A percentile compares a stretch with the other conserved stretches of the same genome.
phyloP scores from a whole-genome alignment of 1,139 yeast species.

The Blastobotrys raffinosifermentans region DNA sequence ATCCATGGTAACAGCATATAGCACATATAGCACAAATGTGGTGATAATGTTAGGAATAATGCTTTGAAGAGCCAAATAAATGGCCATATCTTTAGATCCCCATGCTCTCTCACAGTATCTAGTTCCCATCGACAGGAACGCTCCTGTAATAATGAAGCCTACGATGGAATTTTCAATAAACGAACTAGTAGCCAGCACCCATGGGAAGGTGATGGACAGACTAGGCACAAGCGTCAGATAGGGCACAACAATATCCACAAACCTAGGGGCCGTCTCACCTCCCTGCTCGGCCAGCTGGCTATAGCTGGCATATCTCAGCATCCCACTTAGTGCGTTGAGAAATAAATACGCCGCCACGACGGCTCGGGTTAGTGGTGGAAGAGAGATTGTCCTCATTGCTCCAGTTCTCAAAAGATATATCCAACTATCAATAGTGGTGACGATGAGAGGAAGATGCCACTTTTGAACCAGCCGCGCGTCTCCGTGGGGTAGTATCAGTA shows the following conservation, averaged over 20 bases:
- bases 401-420: too few species aligned
- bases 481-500: too few species aligned
- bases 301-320: background rate
- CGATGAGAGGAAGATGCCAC: too few species aligned
- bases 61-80: slow-evolving; percentile 54
- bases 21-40: slow-evolving; percentile 6
- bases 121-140: slow-evolving; percentile 50
- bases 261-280: slow-evolving; percentile 5
- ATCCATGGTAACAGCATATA: slow-evolving; percentile 11
- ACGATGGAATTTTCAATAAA: slow-evolving; percentile 61
- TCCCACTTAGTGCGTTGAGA: background rate
- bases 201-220: slow-evolving; percentile 55
- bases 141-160: slow-evolving; percentile 44
- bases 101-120: slow-evolving; percentile 47
- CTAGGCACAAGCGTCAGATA: slow-evolving; percentile 66
- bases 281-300: background rate
- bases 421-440: too few species aligned
- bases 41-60: slow-evolving; percentile 44
- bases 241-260: slow-evolving; percentile 46
- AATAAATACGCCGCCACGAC: background rate
- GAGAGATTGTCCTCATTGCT: slow-evolving; percentile 1
- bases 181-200: slow-evolving; percentile 69
- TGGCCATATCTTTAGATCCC: slow-evolving; percentile 56
- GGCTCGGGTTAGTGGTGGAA: background rate
- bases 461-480: too few species aligned